Conservation (phyloP, 2,329 filamentous ascomycete genomes). For the Colletotrichum tropicale region DNA sequence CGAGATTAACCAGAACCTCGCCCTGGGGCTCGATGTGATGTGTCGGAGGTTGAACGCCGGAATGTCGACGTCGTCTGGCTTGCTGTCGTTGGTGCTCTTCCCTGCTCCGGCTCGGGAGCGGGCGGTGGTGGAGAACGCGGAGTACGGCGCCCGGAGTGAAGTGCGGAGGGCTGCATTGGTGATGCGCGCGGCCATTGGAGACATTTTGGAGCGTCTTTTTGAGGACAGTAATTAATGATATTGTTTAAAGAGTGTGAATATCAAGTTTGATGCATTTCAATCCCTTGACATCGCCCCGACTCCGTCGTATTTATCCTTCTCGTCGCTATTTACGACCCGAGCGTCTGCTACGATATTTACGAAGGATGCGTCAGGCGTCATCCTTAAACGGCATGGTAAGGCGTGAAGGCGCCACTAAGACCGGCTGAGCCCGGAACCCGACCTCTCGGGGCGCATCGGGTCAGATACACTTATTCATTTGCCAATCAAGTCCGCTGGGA, state of each 20-base stretch:
- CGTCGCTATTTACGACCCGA: neutral
- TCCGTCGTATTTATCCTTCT: neutral
- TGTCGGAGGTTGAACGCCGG: slow-evolving; percentile 24
- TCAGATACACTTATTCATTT: neutral
- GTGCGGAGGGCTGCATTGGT: neutral
- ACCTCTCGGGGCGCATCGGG: neutral
- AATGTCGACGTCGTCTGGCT: slow-evolving; percentile 12
- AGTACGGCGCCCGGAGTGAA: neutral
- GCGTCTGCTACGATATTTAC: neutral
- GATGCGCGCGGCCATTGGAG: neutral
- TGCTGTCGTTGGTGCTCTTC: neutral
- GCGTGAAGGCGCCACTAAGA: neutral
- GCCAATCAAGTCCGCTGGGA: neutral
- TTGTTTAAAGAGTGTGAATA: neutral
- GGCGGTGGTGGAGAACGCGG: slow-evolving; percentile 13
- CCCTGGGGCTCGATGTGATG: slow-evolving; percentile 24
- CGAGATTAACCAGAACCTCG: slow-evolving; percentile 14
- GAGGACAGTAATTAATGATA: neutral
- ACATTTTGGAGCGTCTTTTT: neutral
- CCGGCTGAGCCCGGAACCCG: neutral
- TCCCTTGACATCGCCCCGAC: neutral
- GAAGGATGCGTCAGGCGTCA: neutral
- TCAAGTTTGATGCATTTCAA: neutral
- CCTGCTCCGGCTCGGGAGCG: neutral
- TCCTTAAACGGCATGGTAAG: neutral